phyloP scores from a whole-genome alignment of 345 rosid genomes.

The Acer saccharum region DNA sequence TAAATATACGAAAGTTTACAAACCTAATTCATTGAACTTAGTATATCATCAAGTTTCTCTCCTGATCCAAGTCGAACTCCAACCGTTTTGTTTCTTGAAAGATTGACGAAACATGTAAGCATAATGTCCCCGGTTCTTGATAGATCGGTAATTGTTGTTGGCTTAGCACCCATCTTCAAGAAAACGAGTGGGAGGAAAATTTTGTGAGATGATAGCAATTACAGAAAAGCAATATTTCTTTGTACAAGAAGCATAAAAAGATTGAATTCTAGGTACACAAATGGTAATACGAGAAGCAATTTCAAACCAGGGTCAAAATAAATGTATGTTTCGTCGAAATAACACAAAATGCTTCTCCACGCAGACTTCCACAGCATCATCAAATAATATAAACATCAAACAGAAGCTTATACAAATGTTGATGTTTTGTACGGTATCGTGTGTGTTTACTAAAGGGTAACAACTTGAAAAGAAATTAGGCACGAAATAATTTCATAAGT shows the following conservation, averaged over 20 bases:
- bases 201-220: neutral
- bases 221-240: neutral
- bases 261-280: neutral
- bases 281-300: neutral
- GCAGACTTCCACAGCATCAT: neutral
- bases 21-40: conserved; percentile 89
- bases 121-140: conserved; percentile 97
- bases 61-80: conserved; percentile 96
- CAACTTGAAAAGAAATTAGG: neutral
- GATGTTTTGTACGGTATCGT: neutral
- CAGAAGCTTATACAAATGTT: neutral
- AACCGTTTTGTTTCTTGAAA: conserved; percentile 87
- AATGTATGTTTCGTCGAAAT: neutral
- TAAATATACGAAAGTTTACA: conserved; percentile 1
- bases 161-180: conserved; percentile 91
- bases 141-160: conserved; percentile 82
- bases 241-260: neutral
- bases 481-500: neutral
- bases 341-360: neutral
- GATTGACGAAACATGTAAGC: conserved; percentile 94
- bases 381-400: neutral
- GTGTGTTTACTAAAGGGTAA: neutral
- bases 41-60: conserved; percentile 81
- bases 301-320: neutral
- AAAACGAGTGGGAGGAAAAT: conserved; percentile 12